These are phyloP conservation scores for Luzula sylvatica DNA, from an alignment of 176 grass and related monocot genomes.

Conservation along the genomic window DNA sequence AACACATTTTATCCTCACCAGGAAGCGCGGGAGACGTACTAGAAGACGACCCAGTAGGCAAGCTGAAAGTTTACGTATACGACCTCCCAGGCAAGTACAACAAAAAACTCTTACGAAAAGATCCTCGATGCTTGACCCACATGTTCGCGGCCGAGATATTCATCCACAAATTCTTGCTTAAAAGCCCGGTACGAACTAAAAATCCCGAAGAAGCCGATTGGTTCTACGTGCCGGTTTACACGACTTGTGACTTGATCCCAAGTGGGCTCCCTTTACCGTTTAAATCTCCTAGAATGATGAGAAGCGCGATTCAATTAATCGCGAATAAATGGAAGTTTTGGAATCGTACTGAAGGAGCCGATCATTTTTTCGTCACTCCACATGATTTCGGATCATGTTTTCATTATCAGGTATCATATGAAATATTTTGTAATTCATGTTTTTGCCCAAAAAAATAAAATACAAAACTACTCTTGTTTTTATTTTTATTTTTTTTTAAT, in stretches of 20 bases:
- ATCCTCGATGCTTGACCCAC: slow-evolving; percentile 75
- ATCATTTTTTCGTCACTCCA: slow-evolving; percentile 90
- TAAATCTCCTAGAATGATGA: slow-evolving; percentile 80
- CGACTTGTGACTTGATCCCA: slow-evolving; percentile 72
- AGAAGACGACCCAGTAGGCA: slow-evolving; percentile 80
- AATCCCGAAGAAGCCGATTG: slow-evolving; percentile 76
- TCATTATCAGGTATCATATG: slow-evolving; percentile 70
- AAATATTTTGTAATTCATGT: not conserved
- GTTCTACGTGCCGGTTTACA: slow-evolving; percentile 83
- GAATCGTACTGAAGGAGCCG: slow-evolving; percentile 83
- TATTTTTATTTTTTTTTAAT: not conserved
- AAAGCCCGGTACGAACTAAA: slow-evolving; percentile 62
- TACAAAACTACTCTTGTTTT: not conserved
- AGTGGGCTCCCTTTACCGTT: slow-evolving; percentile 67
- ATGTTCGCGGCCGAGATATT: slow-evolving; percentile 94
- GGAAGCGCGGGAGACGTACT: slow-evolving; percentile 77
- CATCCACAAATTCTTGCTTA: slow-evolving; percentile 77
- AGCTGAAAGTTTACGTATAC: slow-evolving; percentile 80
- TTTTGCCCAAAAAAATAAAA: not conserved
- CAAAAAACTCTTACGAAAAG: slow-evolving; percentile 65
- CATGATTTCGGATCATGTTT: slow-evolving; percentile 96
- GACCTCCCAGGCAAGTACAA: slow-evolving; percentile 84
- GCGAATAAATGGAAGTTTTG: slow-evolving; percentile 72
- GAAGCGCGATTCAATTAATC: slow-evolving; percentile 69
- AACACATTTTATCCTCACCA: slow-evolving; percentile 23